Conservation (phyloP, 805 yeast species). For the Metschnikowia borealis region DNA sequence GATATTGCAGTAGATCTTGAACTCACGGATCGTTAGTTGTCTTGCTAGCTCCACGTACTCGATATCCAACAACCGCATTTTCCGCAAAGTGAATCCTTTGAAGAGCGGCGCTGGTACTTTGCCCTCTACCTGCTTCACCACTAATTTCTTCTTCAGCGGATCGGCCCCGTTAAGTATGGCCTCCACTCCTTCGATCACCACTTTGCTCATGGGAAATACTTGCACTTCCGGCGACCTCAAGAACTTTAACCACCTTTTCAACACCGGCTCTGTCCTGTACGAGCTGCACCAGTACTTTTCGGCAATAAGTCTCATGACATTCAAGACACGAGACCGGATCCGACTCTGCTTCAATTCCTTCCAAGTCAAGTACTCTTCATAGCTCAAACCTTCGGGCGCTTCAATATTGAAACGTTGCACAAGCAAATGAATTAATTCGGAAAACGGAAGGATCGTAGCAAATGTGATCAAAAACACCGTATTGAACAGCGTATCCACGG, state of each 20-base stretch:
- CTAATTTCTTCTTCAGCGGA: background rate
- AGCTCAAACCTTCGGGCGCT: constrained; percentile 85
- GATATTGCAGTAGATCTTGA: constrained; percentile 61
- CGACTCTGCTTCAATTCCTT: constrained; percentile 64
- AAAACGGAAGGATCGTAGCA: constrained; percentile 65
- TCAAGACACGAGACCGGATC: constrained; percentile 60
- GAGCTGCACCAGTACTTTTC: constrained; percentile 68
- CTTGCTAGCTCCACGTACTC: constrained; percentile 76
- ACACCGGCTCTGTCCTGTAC: constrained; percentile 46
- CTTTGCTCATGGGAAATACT: constrained; percentile 27
- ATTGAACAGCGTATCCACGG: constrained; percentile 59
- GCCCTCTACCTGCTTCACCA: constrained; percentile 7
- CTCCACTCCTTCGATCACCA: constrained; percentile 22
- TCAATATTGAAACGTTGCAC: constrained; percentile 62
- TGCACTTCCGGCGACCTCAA: constrained; percentile 21
- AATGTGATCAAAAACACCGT: constrained; percentile 71
- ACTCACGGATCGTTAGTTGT: constrained; percentile 80
- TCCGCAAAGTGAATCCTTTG: constrained; percentile 33
- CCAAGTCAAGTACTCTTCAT: constrained; percentile 80
- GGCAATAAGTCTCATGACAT: constrained; percentile 61
- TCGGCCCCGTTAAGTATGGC: constrained; percentile 29
- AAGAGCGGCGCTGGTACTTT: constrained; percentile 41
- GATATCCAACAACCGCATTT: constrained; percentile 55
- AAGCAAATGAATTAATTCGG: constrained; percentile 55
- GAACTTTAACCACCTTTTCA: constrained; percentile 34